phyloP scores from a whole-genome alignment of 2,329 filamentous ascomycete genomes.

The Aschersonia sp. region DNA sequence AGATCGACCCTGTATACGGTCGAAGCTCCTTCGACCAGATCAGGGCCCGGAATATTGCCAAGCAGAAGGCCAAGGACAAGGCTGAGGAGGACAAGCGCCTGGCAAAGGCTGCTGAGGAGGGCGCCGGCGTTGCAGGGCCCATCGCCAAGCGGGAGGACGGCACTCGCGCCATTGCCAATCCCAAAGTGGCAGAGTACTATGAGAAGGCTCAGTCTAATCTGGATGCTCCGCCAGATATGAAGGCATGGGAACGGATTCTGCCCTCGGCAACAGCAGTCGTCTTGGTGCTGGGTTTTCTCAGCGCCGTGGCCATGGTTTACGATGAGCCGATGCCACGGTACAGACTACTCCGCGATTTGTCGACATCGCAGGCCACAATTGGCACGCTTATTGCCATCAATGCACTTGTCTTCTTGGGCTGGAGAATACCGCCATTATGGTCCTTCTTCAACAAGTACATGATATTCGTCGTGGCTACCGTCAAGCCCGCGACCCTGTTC shows the following conservation, averaged over 20 bases:
- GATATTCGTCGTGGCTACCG: slow-evolving; percentile 48
- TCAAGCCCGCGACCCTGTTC: slow-evolving; percentile 45
- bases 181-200: slow-evolving; percentile 22
- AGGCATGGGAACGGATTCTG: slow-evolving; percentile 34
- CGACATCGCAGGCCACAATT: slow-evolving; percentile 51
- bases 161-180: slow-evolving; percentile 23
- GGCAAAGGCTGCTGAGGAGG: slow-evolving; percentile 23
- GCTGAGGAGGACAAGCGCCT: slow-evolving; percentile 25
- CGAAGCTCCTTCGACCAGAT: slow-evolving; percentile 41
- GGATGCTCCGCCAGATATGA: slow-evolving; percentile 35
- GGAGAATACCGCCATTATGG: slow-evolving; percentile 53
- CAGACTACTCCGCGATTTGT: slow-evolving; percentile 44
- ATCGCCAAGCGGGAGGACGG: slow-evolving; percentile 23
- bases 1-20: slow-evolving; percentile 39
- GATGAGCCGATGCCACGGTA: slow-evolving; percentile 34
- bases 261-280: slow-evolving; percentile 36
- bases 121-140: slow-evolving; percentile 18
- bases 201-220: slow-evolving; percentile 34
- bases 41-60: slow-evolving; percentile 35
- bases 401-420: slow-evolving; percentile 37
- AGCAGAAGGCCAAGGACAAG: slow-evolving; percentile 30
- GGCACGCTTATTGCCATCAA: slow-evolving; percentile 46
- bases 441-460: slow-evolving; percentile 53
- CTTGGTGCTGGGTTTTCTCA: slow-evolving; percentile 27
- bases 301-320: slow-evolving; percentile 32